Evolutionary conservation across 1,284 basidiomycete genomes (phyloP), one percentile per base, ranked within the genome.

Genomic region (Irpex rosettiformis): DNA sequence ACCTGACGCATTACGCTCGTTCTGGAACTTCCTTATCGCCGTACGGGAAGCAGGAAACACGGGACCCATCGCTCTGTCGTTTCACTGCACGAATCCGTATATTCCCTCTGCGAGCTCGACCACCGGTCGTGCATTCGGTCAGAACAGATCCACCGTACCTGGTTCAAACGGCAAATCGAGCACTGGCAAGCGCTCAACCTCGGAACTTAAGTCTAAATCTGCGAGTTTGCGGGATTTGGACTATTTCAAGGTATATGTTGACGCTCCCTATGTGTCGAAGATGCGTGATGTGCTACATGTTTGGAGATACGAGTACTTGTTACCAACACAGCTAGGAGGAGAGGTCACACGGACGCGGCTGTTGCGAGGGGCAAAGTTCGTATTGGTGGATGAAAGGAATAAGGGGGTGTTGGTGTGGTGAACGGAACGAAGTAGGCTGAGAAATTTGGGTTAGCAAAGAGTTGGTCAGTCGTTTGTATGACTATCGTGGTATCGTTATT

Each of bases 211-310:
- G 13, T 18, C 43, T 8, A 18, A 21, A 22, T 2, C 28, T 7
- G 21, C n/a, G 16, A 7, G 25, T 4, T 18, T 48, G 18, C 24
- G 70, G 27, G 63, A 62, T 2, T 66, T 76, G 40, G 84, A 86
- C 63, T 75, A 84, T 65, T 78, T 89, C 73, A 86, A 85, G 68
- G 66, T 89, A 22, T 85, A 84, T 67, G 84, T 86, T 64, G 83
- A 85, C 61, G 74, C 77, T 18, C 61, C 65, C 22, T 74, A 77
- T 59, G 75, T 82, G 16, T 75, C 83, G 70, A 69, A 72, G 59
- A 64, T 88, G 5, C 76, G 86, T 37, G 79, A 73, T 58, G 65
- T 82, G 18, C 69, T 89, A 30, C 76, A 84, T 67, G 73, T 77
- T 3, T 88, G 86, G 81, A 59, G 66, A 2, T 79, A 75, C 61